phyloP scores from a whole-genome alignment of 441 rosid genomes.

The Bruguiera hainesii region DNA sequence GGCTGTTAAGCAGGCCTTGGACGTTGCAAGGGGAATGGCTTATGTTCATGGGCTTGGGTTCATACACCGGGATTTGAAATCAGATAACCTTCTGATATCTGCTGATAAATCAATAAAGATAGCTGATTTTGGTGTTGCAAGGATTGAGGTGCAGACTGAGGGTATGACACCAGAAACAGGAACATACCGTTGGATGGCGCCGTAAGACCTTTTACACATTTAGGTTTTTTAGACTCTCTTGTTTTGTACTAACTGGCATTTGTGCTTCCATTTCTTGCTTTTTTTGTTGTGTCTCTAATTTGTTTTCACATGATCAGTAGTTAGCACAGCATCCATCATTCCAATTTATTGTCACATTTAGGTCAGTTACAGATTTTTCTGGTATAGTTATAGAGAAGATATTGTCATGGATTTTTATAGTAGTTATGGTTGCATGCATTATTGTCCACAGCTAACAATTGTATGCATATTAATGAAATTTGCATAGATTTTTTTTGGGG shows the following conservation, averaged over 20 bases:
- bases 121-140: constrained; percentile 99
- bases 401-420: too few species aligned
- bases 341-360: too few species aligned
- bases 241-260: neutral
- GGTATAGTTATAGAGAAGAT: too few species aligned
- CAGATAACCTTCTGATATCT: constrained; percentile 86
- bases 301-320: too few species aligned
- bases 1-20: constrained; percentile 96
- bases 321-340: too few species aligned
- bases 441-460: too few species aligned
- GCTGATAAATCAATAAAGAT: constrained; percentile 89
- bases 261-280: neutral
- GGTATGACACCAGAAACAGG: constrained; percentile 99
- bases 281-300: neutral
- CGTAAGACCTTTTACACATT: constrained; percentile 44
- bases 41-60: constrained; percentile 80
- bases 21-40: constrained; percentile 96
- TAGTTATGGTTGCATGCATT: too few species aligned
- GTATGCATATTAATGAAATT: too few species aligned
- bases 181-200: constrained; percentile 99
- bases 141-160: constrained; percentile 97
- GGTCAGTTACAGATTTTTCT: too few species aligned
- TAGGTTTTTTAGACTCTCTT: constrained; percentile 2
- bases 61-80: constrained; percentile 88
- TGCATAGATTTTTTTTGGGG: too few species aligned